Percentiles rank a stretch among this genome's conserved stretches.
These are phyloP conservation scores for Ormosia emarginata DNA, from an alignment of 306 rosid species.

Conservation along the genomic window DNA sequence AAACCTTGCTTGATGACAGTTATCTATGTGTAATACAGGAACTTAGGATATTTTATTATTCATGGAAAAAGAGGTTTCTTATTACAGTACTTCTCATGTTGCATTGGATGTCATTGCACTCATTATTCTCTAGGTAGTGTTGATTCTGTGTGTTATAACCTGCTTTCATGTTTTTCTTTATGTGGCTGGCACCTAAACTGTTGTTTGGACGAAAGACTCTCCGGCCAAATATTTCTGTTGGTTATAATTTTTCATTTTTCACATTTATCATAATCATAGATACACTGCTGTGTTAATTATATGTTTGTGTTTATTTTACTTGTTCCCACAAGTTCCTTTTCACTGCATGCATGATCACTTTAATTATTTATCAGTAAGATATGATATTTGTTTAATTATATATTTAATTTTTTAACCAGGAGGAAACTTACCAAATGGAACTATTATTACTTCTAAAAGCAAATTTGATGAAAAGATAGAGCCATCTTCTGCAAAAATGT, in stretches of 20 bases:
- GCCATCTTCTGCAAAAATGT: slow-evolving; percentile 91
- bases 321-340: not conserved
- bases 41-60: not conserved
- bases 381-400: not conserved
- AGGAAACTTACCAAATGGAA: slow-evolving; percentile 56
- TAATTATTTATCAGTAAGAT: not conserved
- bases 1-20: not conserved
- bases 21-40: not conserved
- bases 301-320: not conserved
- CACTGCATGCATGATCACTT: not conserved
- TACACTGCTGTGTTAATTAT: not conserved
- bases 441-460: slow-evolving; percentile 49
- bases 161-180: not conserved
- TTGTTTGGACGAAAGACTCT: not conserved
- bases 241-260: not conserved
- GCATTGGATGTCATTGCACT: not conserved
- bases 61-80: not conserved
- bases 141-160: not conserved
- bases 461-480: slow-evolving; percentile 93
- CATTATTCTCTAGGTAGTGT: not conserved
- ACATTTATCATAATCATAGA: not conserved
- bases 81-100: not conserved
- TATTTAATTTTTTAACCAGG: slow-evolving; percentile 35
- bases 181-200: not conserved
- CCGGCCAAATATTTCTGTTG: not conserved